Conservation (phyloP, 108 stramenopile genomes). For the Fistulifera pelliculosa region DNA sequence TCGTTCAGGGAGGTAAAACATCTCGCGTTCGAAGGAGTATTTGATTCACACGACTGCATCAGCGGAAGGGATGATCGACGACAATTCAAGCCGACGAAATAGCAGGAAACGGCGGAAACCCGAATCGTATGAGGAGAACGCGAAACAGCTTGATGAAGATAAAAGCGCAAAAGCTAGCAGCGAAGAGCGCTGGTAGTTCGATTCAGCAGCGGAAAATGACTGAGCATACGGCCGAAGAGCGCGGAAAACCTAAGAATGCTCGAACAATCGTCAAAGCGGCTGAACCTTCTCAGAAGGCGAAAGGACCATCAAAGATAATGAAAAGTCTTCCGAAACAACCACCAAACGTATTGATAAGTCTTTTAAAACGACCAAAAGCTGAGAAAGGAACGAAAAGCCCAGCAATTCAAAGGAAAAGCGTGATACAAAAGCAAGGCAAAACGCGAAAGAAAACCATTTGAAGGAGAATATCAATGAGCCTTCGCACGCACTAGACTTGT, state of each 20-base stretch:
- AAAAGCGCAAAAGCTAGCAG: constrained; percentile 2
- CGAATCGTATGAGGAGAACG: background rate
- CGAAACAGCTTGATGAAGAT: constrained; percentile 1
- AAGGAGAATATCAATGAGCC: constrained; percentile 13
- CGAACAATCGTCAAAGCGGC: too few relatives aligned
- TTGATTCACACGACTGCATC: constrained; percentile 51
- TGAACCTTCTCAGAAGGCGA: background rate
- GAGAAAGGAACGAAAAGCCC: background rate
- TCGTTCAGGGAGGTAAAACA: constrained; percentile 47
- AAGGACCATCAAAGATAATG: background rate
- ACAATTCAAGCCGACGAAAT: constrained; percentile 1
- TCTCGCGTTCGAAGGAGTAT: constrained; percentile 24
- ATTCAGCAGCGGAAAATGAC: too few relatives aligned
- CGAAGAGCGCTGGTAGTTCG: background rate
- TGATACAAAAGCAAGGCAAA: constrained; percentile 7
- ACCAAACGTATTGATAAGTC: background rate
- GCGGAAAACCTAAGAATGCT: background rate
- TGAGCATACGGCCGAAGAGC: too few relatives aligned
- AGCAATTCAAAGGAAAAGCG: background rate
- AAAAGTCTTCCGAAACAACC: background rate
- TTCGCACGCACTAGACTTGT: constrained; percentile 33
- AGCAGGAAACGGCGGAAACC: background rate
- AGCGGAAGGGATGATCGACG: constrained; percentile 49
- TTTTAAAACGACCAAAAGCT: background rate
- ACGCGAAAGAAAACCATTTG: constrained; percentile 2